These are phyloP conservation scores for Diacronema lutheri DNA, from an alignment of 78 protist species.

Conservation along the genomic window DNA sequence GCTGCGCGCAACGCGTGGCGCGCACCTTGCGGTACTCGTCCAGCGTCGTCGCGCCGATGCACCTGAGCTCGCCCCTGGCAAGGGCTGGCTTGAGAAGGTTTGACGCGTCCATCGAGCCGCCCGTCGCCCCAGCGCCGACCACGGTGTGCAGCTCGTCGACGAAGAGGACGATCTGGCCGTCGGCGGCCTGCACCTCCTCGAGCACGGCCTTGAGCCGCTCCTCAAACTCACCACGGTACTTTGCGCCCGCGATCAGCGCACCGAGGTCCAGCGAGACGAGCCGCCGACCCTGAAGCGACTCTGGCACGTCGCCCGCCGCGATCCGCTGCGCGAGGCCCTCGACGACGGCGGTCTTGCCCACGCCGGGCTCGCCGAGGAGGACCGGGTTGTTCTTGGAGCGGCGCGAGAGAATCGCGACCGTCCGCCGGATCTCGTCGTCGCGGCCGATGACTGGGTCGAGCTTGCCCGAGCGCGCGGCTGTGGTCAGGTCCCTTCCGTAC, in stretches of 20 bases:
- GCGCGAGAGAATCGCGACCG: constrained; percentile 56
- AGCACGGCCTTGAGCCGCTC: constrained; percentile 59
- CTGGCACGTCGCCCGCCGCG: constrained; percentile 95
- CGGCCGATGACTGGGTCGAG: constrained; percentile 29
- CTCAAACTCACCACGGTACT: constrained; percentile 80
- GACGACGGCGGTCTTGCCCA: constrained; percentile 87
- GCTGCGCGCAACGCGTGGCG: too few species aligned
- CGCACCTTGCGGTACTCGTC: constrained; percentile 73
- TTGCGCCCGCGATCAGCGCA: constrained; percentile 92
- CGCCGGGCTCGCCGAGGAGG: constrained; percentile 92
- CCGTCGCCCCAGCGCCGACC: constrained; percentile 57
- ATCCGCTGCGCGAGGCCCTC: constrained; percentile 97
- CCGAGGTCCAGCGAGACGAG: constrained; percentile 88
- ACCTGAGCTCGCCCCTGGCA: constrained; percentile 67
- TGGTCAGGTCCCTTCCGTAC: constrained; percentile 33
- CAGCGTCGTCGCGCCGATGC: constrained; percentile 70
- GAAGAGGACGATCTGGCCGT: constrained; percentile 58
- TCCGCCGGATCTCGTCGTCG: constrained; percentile 19
- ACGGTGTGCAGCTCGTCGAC: constrained; percentile 72
- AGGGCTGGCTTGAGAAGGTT: constrained; percentile 72
- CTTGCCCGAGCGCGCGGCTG: not conserved
- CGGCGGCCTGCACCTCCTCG: constrained; percentile 13
- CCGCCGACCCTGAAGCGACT: constrained; percentile 61
- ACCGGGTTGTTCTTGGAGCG: constrained; percentile 95
- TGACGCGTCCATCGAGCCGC: constrained; percentile 65